Conservation (phyloP, 495 filamentous ascomycete species). For the Penicillium taxi region DNA sequence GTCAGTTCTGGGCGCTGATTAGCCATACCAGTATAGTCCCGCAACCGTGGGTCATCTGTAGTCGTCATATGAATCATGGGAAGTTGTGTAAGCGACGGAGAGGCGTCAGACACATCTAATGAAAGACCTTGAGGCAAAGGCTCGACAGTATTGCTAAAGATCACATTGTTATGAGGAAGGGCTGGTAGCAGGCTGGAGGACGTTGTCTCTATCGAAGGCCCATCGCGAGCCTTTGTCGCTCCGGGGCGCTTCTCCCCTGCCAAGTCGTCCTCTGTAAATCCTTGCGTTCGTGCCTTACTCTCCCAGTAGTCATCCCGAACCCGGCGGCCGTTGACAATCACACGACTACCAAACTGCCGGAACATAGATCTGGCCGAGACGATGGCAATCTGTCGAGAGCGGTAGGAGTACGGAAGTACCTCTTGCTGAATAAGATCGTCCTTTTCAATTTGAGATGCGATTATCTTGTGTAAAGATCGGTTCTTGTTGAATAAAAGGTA, state of each 20-base stretch:
- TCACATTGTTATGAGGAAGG: slow-evolving; percentile 59
- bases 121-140: slow-evolving; percentile 62
- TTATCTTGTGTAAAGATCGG: slow-evolving; percentile 93
- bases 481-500: slow-evolving; percentile 99
- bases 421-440: slow-evolving; percentile 93
- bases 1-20: slow-evolving; percentile 85
- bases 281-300: slow-evolving; percentile 90
- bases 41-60: slow-evolving; percentile 65
- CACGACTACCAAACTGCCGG: slow-evolving; percentile 92
- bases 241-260: slow-evolving; percentile 96
- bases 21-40: slow-evolving; percentile 76
- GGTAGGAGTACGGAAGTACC: slow-evolving; percentile 93
- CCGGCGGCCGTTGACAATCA: slow-evolving; percentile 80
- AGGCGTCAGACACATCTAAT: slow-evolving; percentile 51
- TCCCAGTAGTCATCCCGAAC: slow-evolving; percentile 99
- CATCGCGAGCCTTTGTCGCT: slow-evolving; percentile 78
- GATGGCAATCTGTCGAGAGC: slow-evolving; percentile 96
- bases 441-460: slow-evolving; percentile 91
- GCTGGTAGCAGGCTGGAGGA: slow-evolving; percentile 44
- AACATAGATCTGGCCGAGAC: slow-evolving; percentile 99
- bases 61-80: slow-evolving; percentile 79
- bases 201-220: slow-evolving; percentile 40
- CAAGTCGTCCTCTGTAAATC: slow-evolving; percentile 94
- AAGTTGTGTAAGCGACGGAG: slow-evolving; percentile 59
- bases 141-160: slow-evolving; percentile 71